These are phyloP conservation scores for Cenchrus purpureus DNA, from an alignment of 176 grass and related monocot genomes.

Conservation along the genomic window DNA sequence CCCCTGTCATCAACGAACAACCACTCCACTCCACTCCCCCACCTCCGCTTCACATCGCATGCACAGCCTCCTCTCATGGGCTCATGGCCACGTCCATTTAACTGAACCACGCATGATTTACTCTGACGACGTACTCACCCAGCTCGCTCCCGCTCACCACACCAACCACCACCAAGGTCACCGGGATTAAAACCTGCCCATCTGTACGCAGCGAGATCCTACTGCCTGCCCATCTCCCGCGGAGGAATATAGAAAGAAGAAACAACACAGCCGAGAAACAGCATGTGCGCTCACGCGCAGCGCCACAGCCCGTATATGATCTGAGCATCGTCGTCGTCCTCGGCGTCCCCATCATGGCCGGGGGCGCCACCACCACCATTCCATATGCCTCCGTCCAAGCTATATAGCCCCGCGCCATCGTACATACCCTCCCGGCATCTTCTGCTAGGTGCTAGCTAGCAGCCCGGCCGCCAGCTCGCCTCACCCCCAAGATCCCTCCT, in stretches of 20 bases:
- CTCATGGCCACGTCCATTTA: neutral
- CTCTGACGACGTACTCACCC: slow-evolving; percentile 1
- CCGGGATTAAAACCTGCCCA: neutral
- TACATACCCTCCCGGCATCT: neutral
- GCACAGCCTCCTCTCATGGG: neutral
- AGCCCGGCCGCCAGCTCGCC: neutral
- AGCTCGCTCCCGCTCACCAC: no score
- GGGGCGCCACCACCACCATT: neutral
- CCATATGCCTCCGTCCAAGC: slow-evolving; percentile 13
- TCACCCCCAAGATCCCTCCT: neutral
- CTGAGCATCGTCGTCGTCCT: neutral
- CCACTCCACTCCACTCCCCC: neutral
- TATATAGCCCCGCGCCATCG: slow-evolving; percentile 30
- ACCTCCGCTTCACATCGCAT: neutral
- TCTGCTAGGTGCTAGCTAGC: slow-evolving; percentile 10
- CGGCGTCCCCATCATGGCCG: slow-evolving; percentile 5
- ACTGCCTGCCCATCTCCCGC: neutral
- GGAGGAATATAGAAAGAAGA: no score
- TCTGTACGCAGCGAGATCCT: neutral
- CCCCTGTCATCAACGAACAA: neutral
- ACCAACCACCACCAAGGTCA: neutral
- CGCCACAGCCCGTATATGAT: neutral
- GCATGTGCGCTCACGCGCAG: neutral
- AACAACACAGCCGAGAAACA: neutral
- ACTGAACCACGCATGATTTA: neutral